Conservation (phyloP, 2,329 filamentous ascomycete genomes). For the Tolypocladium guangdongense region DNA sequence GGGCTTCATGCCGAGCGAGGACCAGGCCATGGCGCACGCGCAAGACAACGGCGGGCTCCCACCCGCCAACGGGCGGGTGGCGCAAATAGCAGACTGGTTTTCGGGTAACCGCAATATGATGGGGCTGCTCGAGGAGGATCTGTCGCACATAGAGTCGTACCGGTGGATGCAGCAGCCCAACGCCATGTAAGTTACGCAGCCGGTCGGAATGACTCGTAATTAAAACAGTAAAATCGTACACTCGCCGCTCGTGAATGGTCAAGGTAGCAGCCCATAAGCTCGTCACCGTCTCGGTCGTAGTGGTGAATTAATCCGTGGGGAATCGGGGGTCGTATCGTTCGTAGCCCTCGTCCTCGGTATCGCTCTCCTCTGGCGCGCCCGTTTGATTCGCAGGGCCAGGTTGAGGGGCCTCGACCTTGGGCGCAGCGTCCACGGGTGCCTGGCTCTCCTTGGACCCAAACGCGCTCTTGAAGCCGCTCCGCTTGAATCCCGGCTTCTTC, state of each 20-base stretch:
- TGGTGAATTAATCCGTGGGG: conserved; percentile 39
- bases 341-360: conserved; percentile 62
- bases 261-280: not conserved
- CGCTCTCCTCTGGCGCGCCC: conserved; percentile 36
- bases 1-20: conserved; percentile 41
- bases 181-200: not conserved
- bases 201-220: not conserved
- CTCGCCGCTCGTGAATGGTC: not conserved
- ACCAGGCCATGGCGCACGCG: conserved; percentile 16
- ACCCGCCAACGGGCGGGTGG: conserved; percentile 18
- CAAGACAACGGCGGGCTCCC: conserved; percentile 8
- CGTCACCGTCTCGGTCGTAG: not conserved
- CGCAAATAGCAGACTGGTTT: conserved; percentile 54
- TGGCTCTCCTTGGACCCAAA: conserved; percentile 44
- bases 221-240: not conserved
- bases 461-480: conserved; percentile 71
- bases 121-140: conserved; percentile 52
- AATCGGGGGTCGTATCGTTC: conserved; percentile 52
- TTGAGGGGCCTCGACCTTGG: not conserved
- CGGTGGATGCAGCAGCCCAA: conserved; percentile 19
- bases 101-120: conserved; percentile 55
- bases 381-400: conserved; percentile 15
- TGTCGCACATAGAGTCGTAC: conserved; percentile 31
- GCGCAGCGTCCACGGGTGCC: not conserved
- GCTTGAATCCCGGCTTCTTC: conserved; percentile 67